Percentiles rank a stretch among this genome's conserved stretches.
Evolutionary conservation across 176 grass and related monocot genomes (phyloP).

Genomic region (Alopecurus myosuroides): DNA sequence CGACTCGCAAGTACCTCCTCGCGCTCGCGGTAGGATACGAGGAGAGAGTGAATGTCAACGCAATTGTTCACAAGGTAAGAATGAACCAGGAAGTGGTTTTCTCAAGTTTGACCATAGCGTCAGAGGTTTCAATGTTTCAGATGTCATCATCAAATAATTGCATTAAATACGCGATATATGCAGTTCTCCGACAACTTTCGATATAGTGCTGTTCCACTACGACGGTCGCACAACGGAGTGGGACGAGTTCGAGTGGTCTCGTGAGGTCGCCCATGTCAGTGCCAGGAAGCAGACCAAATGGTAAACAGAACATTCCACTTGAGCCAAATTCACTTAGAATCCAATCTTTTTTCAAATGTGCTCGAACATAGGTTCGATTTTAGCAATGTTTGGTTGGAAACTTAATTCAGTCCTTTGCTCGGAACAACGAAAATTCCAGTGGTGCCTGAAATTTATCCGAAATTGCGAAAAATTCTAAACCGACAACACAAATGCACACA

Average conservation of each 20-base stretch:
- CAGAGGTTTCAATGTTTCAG: no score
- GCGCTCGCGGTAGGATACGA: neutral
- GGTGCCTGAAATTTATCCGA: neutral
- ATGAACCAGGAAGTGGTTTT: neutral
- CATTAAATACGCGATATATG: neutral
- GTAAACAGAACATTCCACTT: neutral
- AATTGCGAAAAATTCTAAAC: neutral
- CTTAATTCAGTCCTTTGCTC: neutral
- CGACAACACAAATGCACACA: neutral
- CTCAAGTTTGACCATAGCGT: neutral
- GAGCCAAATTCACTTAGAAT: neutral
- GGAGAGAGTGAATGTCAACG: conserved; percentile 4
- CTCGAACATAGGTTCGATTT: neutral
- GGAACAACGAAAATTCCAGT: neutral
- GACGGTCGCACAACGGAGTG: conserved; percentile 15
- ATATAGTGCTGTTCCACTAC: conserved; percentile 41
- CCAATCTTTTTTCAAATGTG: no score
- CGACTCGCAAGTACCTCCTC: conserved; percentile 15
- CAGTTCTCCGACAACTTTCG: conserved; percentile 16
- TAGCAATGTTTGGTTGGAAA: neutral
- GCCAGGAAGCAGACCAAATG: conserved; percentile 35
- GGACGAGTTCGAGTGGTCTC: conserved; percentile 38
- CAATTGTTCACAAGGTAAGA: conserved; percentile 12
- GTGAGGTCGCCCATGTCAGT: conserved; percentile 25
- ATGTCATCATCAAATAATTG: neutral